These are phyloP conservation scores for Sphaerobolus stellatus DNA, from an alignment of 1,284 basidiomycete genomes.

Conservation along the genomic window DNA sequence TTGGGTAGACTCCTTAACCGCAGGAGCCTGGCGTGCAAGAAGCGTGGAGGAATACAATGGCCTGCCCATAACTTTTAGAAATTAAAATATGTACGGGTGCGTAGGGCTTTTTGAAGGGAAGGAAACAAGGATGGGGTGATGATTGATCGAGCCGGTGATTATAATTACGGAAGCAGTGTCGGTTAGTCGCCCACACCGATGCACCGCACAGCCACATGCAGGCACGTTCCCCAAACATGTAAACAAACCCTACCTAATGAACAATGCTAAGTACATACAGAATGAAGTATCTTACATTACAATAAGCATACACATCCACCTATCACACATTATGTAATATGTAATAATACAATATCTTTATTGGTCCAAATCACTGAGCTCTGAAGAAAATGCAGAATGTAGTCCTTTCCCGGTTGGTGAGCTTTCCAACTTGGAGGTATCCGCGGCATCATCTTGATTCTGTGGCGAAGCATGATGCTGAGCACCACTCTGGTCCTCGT, in stretches of 20 bases:
- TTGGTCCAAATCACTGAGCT: conserved; percentile 9
- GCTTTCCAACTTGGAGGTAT: neutral
- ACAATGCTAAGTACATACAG: too few species aligned
- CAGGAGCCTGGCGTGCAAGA: conserved; percentile 8
- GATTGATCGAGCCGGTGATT: neutral
- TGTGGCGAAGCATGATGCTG: neutral
- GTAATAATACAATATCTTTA: conserved; percentile 1
- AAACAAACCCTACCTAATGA: neutral
- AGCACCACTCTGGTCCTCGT: neutral
- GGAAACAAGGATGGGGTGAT: neutral
- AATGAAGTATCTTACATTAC: too few species aligned
- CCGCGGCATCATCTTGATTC: neutral
- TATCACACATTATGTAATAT: too few species aligned
- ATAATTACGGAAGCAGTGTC: too few species aligned
- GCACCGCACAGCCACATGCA: neutral
- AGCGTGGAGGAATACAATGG: conserved; percentile 54
- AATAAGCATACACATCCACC: too few species aligned
- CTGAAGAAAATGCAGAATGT: neutral
- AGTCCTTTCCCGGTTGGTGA: neutral
- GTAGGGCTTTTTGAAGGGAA: conserved; percentile 6
- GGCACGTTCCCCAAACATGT: neutral
- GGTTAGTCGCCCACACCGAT: neutral
- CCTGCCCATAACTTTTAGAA: conserved; percentile 55
- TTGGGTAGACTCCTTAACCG: neutral
- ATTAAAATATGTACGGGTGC: conserved; percentile 13